Percentiles rank a stretch among this genome's conserved stretches.
Evolutionary conservation across 169 alveolate genomes (phyloP).

Genomic region (Plasmodium gaboni): DNA sequence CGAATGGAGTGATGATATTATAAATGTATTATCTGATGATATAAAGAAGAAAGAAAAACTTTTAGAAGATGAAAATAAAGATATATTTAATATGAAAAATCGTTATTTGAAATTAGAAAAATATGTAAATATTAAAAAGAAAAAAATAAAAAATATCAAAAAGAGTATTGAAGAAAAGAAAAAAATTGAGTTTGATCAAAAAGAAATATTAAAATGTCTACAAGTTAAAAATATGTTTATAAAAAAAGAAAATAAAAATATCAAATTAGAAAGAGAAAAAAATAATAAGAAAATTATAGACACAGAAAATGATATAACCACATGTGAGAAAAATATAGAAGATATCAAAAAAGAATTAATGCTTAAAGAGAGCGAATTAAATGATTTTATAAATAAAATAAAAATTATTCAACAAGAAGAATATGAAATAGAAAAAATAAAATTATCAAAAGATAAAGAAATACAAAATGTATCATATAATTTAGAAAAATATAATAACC

Average conservation of each 20-base stretch:
- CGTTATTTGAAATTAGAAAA: constrained; percentile 40
- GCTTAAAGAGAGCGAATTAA: constrained; percentile 47
- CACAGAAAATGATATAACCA: constrained; percentile 20
- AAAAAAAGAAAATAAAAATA: constrained; percentile 21
- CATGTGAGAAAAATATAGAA: constrained; percentile 31
- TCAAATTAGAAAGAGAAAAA: constrained; percentile 43
- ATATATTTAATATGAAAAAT: constrained; percentile 42
- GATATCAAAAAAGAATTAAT: constrained; percentile 45
- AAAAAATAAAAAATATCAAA: constrained; percentile 10
- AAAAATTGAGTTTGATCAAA: constrained; percentile 23
- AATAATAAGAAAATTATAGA: constrained; percentile 34
- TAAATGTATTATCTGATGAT: constrained; percentile 19
- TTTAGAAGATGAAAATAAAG: constrained; percentile 38
- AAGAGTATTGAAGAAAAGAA: constrained; percentile 48
- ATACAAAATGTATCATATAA: constrained; percentile 32
- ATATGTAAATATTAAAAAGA: constrained; percentile 16
- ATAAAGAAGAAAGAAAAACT: constrained; percentile 41
- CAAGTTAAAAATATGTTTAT: constrained; percentile 35
- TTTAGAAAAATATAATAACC: constrained; percentile 17
- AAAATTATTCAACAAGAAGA: constrained; percentile 51
- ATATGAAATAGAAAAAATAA: constrained; percentile 53
- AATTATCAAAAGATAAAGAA: constrained; percentile 44
- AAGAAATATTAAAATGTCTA: constrained; percentile 6
- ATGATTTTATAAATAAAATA: constrained; percentile 26
- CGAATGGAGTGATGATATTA: not conserved